These are phyloP conservation scores for Arachnomyces sp. DNA, from an alignment of 2,329 filamentous ascomycete genomes.

Conservation along the genomic window DNA sequence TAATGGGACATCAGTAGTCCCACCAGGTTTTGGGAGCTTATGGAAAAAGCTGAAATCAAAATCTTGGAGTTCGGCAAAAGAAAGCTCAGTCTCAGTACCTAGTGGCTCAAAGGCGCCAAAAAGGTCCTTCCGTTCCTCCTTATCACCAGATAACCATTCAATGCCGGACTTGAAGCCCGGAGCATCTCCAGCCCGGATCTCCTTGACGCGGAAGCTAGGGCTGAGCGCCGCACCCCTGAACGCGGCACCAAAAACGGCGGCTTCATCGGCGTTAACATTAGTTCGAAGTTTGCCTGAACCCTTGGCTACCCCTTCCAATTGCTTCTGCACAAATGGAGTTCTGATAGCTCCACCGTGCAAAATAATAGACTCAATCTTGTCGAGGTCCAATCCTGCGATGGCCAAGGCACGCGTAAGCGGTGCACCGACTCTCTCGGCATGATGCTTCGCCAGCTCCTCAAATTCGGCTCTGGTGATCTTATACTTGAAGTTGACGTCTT, in stretches of 20 bases:
- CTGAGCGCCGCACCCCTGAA: constrained; percentile 90
- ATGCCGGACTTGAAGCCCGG: constrained; percentile 66
- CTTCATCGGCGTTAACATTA: constrained; percentile 95
- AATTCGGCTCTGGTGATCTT: constrained; percentile 74
- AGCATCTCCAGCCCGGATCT: constrained; percentile 76
- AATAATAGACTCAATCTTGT: constrained; percentile 80
- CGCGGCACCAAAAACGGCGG: constrained; percentile 88
- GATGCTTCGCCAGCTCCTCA: constrained; percentile 63
- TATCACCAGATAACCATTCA: constrained; percentile 63
- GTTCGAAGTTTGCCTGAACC: constrained; percentile 70
- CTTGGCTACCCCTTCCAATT: constrained; percentile 68
- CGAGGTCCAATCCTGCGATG: constrained; percentile 61
- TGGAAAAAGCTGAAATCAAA: constrained; percentile 76
- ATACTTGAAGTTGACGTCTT: constrained; percentile 89
- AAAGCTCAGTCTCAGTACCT: constrained; percentile 73
- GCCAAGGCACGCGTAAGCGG: constrained; percentile 69
- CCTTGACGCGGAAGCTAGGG: constrained; percentile 95
- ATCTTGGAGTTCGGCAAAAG: constrained; percentile 73
- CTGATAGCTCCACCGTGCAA: constrained; percentile 84
- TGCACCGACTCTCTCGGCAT: constrained; percentile 58
- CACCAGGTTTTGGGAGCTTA: constrained; percentile 44
- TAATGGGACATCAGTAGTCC: constrained; percentile 50
- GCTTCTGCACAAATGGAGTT: constrained; percentile 88
- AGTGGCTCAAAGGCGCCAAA: constrained; percentile 71
- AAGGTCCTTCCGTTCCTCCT: constrained; percentile 69